Evolutionary conservation across 1,284 basidiomycete genomes (phyloP), one percentile per base, ranked within the genome.

Genomic region (Kwoniella shivajii): DNA sequence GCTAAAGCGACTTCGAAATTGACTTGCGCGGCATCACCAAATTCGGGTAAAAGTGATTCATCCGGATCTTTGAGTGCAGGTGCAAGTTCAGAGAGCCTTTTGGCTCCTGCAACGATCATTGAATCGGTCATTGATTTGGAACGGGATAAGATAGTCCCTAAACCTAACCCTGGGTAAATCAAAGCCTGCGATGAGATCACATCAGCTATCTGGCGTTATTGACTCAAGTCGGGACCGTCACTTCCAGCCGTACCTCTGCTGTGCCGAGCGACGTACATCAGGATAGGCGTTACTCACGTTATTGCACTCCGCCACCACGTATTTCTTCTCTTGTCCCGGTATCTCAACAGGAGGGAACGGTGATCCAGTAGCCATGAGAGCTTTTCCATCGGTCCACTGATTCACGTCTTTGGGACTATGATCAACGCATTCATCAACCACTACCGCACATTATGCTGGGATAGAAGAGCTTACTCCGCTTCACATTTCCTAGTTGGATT

Each of bases 1-100:
- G 88, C 88, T 0, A 89, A 80, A 0, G 85, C 88, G 14, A 92
- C 83, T 71, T 90, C 87, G 59, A 87, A 85, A 73, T 88, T 90
- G 36, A 89, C 85, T 6, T 69, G 69, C 0, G 86, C 85, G 0
- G 88, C 84, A 63, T 89, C 86, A 34, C 72, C 74, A 45, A 80
- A 79, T 31, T 74, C 75, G 6, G 79, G 78, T n/a, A 80, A 59
- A 6, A 80, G 63, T 2, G 71, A 82, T 34, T 83, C 77, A 63
- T 85, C 82, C 0, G 84, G 83, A 66, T 88, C 82, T 20, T 82
- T 80, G 47, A 85, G 79, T 0, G 88, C 88, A 0, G 89, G 89
- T 0, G 89, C 84, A 46, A 91, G 83, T 18, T 83, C 78, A 0
- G 88, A 88, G 30, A 92, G 84, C 18, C 77, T 72, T 29, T 80